Evolutionary conservation across 768 basidiomycete genomes (phyloP), one percentile per base, ranked within the genome.

Genomic region (Leccinum variicolor): DNA sequence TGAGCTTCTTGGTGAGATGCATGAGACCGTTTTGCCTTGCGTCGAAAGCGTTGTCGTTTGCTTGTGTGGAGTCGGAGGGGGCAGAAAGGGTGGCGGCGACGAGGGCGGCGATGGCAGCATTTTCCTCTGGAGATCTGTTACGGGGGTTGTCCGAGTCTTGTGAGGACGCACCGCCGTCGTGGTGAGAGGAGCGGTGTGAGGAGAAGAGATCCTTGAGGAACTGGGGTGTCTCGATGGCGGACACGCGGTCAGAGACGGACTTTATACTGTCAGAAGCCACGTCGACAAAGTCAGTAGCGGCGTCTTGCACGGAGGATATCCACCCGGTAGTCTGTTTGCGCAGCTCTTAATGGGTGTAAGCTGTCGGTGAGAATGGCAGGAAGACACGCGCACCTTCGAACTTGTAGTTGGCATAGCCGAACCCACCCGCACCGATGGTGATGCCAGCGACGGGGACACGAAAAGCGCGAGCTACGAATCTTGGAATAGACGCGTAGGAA

Each of bases 401-500:
- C 76, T 94, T 94, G 78, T 96, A 96, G 71, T 96, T 94, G 21
- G 94, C 95, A 74, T 97, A 98, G 5, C 92, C 92, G 56, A 96
- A 76, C 0, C 92, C 88, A 10, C 95, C 95, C 0, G 90, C 94
- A 4, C 95, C 95, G 25, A 95, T 83, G 1, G 92, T 92, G 34
- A 87, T 89, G 6, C 90, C 93, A 15, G 92, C 94, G 58, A 93
- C 81, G 26, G 94, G 94, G 1, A 97, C 85, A 52, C 89, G 80
- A 66, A 97, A 94, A 0, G 94, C 94, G 47, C 92, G 81, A 0
- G 88, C 85, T 47, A 96, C 84, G 62, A 96, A 90, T 62, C 86
- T 79, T n/a, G 94, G 94, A 59, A 97, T 89, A 10, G 92, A 89
- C 4, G 86, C 80, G 71, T 96, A 96, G 7, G 93, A 95, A 28